Conservation (phyloP, 2,329 filamentous ascomycete genomes). For the Trichocomaceae sp. region DNA sequence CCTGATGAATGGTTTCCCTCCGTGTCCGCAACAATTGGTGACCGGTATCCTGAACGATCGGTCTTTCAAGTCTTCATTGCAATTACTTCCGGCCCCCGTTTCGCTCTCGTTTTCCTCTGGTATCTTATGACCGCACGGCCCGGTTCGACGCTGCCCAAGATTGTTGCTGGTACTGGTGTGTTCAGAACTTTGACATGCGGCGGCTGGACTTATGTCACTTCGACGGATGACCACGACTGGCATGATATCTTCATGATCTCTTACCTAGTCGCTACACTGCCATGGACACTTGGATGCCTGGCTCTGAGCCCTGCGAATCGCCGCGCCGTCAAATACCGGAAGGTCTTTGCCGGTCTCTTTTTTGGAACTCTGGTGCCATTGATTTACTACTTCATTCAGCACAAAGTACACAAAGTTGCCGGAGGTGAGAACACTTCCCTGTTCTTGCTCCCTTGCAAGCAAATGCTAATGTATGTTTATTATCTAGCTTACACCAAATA, state of each 20-base stretch:
- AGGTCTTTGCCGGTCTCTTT: conserved; percentile 73
- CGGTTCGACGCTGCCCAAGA: conserved; percentile 68
- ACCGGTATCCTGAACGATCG: conserved; percentile 91
- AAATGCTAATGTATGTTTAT: not conserved
- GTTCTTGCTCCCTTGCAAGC: not conserved
- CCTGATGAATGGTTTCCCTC: conserved; percentile 96
- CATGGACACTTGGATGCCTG: conserved; percentile 90
- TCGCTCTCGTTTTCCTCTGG: conserved; percentile 84
- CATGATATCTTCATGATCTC: conserved; percentile 99
- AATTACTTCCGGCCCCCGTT: conserved; percentile 87
- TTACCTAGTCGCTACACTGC: conserved; percentile 86
- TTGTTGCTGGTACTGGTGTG: conserved; percentile 71
- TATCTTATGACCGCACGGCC: conserved; percentile 79
- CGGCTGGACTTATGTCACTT: conserved; percentile 97
- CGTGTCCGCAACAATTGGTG: conserved; percentile 92
- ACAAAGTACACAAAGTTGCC: conserved; percentile 89
- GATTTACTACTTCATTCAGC: conserved; percentile 96
- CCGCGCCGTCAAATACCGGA: conserved; percentile 78
- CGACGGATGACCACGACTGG: conserved; percentile 96
- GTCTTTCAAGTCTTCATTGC: conserved; percentile 98
- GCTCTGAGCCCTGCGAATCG: conserved; percentile 79
- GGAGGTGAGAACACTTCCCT: conserved; percentile 60
- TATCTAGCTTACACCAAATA: conserved; percentile 85
- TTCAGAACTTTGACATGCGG: conserved; percentile 90
- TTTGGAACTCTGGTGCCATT: conserved; percentile 86